These are phyloP conservation scores for Phytophthora vignae DNA, from an alignment of 352 stramenopile genomes.

Conservation along the genomic window DNA sequence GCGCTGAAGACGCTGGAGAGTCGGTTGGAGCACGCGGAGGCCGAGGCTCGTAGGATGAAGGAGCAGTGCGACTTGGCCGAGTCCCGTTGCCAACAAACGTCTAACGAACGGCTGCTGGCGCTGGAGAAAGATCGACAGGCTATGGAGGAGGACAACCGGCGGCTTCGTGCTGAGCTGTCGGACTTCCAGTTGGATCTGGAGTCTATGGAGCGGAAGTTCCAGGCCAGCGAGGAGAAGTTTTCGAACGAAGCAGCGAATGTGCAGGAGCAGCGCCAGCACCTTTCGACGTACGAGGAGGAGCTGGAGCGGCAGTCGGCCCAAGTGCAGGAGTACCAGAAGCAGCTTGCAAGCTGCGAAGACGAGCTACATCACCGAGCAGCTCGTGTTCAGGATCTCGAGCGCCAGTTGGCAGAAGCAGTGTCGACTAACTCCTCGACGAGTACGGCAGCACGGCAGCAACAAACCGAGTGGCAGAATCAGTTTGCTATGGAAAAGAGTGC, in stretches of 20 bases:
- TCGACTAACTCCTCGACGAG: conserved; percentile 46
- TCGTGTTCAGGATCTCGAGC: conserved; percentile 55
- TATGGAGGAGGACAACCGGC: conserved; percentile 66
- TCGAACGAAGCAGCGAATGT: conserved; percentile 44
- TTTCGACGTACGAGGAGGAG: conserved; percentile 37
- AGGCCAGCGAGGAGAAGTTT: conserved; percentile 47
- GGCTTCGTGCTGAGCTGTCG: conserved; percentile 55
- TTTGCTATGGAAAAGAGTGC: conserved; percentile 57
- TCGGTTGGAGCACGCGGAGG: conserved; percentile 50
- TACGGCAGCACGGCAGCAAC: conserved; percentile 42
- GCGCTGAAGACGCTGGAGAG: conserved; percentile 51
- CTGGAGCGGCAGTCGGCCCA: conserved; percentile 32
- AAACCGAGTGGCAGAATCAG: conserved; percentile 49
- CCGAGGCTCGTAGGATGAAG: conserved; percentile 49
- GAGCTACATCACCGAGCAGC: conserved; percentile 34
- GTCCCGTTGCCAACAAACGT: conserved; percentile 50
- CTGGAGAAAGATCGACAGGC: conserved; percentile 62
- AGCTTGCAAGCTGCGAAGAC: conserved; percentile 32
- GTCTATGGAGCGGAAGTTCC: conserved; percentile 53
- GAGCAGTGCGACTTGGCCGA: conserved; percentile 51
- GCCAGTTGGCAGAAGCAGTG: conserved; percentile 45
- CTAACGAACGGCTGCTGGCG: conserved; percentile 61
- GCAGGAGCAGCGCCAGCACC: conserved; percentile 45
- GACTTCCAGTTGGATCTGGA: conserved; percentile 60
- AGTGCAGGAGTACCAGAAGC: conserved; percentile 43